Evolutionary conservation across 495 filamentous ascomycete species (phyloP), one percentile per base, ranked within the genome.

Genomic region (Mytilinidion resinicola): DNA sequence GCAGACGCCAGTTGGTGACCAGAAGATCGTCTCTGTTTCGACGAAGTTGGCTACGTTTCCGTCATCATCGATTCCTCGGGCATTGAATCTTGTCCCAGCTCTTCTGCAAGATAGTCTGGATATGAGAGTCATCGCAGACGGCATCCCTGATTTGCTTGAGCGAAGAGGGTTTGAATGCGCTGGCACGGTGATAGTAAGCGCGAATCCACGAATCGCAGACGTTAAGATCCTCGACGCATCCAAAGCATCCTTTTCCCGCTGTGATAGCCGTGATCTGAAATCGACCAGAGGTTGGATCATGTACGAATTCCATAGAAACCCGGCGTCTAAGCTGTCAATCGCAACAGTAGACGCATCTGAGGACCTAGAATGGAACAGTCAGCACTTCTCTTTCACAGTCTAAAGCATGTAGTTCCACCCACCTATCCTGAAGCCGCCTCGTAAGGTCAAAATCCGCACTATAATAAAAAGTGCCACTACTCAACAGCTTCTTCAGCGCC

Each of bases 391-490:
- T 42, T 42, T 30, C 12, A 20, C 34, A 12, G 8, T 30, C 12
- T 14, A 12, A 5, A 21, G 17, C 9, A 21, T 25, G 15, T 36
- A 35, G n/a, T 50, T 14, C 12, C 42, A 64, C 81, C 69, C 72
- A 91, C 87, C 92, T 86, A 64, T 96, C 86, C 73, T 98, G 93
- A 61, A 96, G 76, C 60, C 93, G 82, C 71, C 92, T 92, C 21
- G 93, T 97, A 19, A 98, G 80, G 70, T 97, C 91, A 69, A 98
- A 98, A 73, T 97, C 89, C 33, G 89, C 85, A 66, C 92, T 96
- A 71, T 96, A 98, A 70, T 97, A 97, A 68, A 98, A 98, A 11
- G 86, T 96, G n/a, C 95, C 91, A 72, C 93, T 88, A 60, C 89
- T 84, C 19, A 98, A 77, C 9, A 98, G 79, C 77, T 95, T 96